Percentiles rank a stretch among this genome's conserved stretches.
These are phyloP conservation scores for Wallacemonas sp. DNA, from an alignment of 208 protist genomes.

Conservation along the genomic window DNA sequence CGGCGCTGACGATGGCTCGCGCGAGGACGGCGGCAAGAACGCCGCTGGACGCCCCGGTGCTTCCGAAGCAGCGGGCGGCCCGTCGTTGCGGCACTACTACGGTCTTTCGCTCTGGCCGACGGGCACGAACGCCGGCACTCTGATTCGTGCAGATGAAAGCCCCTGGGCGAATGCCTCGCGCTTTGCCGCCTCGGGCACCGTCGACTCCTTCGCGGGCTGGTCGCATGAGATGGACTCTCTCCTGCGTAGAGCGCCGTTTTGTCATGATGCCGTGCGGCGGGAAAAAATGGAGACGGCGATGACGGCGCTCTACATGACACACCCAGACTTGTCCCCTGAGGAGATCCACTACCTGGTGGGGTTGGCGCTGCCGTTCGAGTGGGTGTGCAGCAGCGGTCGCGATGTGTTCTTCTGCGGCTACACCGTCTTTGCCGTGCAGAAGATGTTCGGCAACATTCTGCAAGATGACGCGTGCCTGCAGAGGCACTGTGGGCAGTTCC, in stretches of 20 bases:
- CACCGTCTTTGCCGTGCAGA: conserved; percentile 52
- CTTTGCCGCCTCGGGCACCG: neutral
- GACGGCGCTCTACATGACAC: conserved; percentile 54
- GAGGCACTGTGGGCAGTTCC: conserved; percentile 70
- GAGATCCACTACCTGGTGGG: conserved; percentile 53
- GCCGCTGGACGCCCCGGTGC: conserved; percentile 1
- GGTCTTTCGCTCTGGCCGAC: conserved; percentile 13
- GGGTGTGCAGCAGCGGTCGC: conserved; percentile 38
- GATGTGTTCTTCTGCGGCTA: conserved; percentile 73
- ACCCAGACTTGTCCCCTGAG: conserved; percentile 56
- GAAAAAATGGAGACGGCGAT: conserved; percentile 48
- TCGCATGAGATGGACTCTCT: neutral
- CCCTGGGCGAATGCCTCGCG: conserved; percentile 13
- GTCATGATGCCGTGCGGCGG: conserved; percentile 22
- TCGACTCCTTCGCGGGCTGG: conserved; percentile 15
- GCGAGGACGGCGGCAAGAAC: conserved; percentile 16
- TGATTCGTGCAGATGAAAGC: conserved; percentile 17
- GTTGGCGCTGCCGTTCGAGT: conserved; percentile 60
- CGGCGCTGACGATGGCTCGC: conserved; percentile 3
- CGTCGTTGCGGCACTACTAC: conserved; percentile 5
- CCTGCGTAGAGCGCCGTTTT: conserved; percentile 20
- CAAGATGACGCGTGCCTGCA: conserved; percentile 67
- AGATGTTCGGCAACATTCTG: conserved; percentile 66
- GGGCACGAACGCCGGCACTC: conserved; percentile 1
- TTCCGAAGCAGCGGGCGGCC: neutral